These are phyloP conservation scores for Yamadazyma takamatsuzukensis DNA, from an alignment of 805 yeast genomes.

Conservation along the genomic window DNA sequence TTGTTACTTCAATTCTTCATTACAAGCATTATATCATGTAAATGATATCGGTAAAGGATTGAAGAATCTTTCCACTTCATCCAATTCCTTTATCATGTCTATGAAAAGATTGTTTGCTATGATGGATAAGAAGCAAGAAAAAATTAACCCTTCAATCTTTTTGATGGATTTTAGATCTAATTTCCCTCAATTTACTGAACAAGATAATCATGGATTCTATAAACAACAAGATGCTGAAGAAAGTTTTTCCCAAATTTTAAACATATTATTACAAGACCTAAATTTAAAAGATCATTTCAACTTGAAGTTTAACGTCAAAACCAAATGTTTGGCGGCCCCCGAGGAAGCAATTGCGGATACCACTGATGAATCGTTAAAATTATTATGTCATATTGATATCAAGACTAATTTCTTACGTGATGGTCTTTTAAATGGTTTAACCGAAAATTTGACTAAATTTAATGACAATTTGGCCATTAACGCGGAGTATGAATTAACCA, in stretches of 20 bases:
- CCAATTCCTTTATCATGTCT: constrained; percentile 22
- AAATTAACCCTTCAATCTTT: constrained; percentile 66
- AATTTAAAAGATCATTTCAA: constrained; percentile 58
- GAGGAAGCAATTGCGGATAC: constrained; percentile 12
- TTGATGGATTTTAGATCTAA: constrained; percentile 59
- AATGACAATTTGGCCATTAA: constrained; percentile 67
- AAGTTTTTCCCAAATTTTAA: constrained; percentile 76
- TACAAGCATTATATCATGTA: constrained; percentile 51
- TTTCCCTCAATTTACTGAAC: constrained; percentile 89
- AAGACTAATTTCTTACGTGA: constrained; percentile 84
- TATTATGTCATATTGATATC: constrained; percentile 85
- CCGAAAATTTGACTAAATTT: constrained; percentile 74
- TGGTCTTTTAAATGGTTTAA: constrained; percentile 72
- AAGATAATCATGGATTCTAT: constrained; percentile 60
- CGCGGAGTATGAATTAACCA: constrained; percentile 62
- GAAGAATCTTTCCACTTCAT: constrained; percentile 10
- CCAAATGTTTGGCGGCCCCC: constrained; percentile 55
- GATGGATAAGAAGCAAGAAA: constrained; percentile 42
- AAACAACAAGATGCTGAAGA: constrained; percentile 99
- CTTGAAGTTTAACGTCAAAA: constrained; percentile 58
- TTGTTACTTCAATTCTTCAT: constrained; percentile 69
- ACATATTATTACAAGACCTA: constrained; percentile 44
- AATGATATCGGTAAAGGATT: constrained; percentile 35
- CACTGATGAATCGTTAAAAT: constrained; percentile 58
- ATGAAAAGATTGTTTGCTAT: constrained; percentile 44